Conservation (phyloP, 345 rosid genomes). For the Aquilaria yunnanensis region DNA sequence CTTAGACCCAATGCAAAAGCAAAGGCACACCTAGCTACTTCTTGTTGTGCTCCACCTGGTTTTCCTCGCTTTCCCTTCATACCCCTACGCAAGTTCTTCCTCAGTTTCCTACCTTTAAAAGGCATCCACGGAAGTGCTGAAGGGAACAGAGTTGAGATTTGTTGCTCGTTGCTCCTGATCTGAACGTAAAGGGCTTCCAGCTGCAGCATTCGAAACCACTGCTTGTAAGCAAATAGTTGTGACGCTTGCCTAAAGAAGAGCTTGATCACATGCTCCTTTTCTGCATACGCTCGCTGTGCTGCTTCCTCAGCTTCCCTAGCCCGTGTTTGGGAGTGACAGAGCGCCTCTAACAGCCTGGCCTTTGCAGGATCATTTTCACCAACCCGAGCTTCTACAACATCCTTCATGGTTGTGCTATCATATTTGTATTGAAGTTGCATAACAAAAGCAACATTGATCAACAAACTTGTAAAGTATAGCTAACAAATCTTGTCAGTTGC, state of each 20-base stretch:
- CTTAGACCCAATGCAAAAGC: conserved; percentile 77
- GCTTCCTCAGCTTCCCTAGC: conserved; percentile 96
- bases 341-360: conserved; percentile 78
- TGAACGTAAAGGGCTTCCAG: conserved; percentile 64
- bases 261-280: conserved; percentile 73
- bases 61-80: conserved; percentile 32
- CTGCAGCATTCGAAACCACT: conserved; percentile 83
- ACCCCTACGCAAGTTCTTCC: conserved; percentile 25
- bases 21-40: conserved; percentile 35
- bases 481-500: neutral
- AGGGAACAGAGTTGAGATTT: conserved; percentile 40
- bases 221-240: conserved; percentile 89
- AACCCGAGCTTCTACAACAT: conserved; percentile 21
- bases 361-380: conserved; percentile 51
- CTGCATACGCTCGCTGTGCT: conserved; percentile 70
- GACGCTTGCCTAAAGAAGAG: conserved; percentile 92
- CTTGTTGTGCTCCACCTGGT: conserved; percentile 26
- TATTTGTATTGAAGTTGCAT: conserved; percentile 16
- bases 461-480: neutral
- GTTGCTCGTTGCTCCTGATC: conserved; percentile 49
- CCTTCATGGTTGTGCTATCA: conserved; percentile 17
- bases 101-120: conserved; percentile 28
- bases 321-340: conserved; percentile 89
- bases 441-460: neutral
- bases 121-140: conserved; percentile 49